phyloP scores from a whole-genome alignment of 441 rosid species.

The Pelargonium australe region DNA sequence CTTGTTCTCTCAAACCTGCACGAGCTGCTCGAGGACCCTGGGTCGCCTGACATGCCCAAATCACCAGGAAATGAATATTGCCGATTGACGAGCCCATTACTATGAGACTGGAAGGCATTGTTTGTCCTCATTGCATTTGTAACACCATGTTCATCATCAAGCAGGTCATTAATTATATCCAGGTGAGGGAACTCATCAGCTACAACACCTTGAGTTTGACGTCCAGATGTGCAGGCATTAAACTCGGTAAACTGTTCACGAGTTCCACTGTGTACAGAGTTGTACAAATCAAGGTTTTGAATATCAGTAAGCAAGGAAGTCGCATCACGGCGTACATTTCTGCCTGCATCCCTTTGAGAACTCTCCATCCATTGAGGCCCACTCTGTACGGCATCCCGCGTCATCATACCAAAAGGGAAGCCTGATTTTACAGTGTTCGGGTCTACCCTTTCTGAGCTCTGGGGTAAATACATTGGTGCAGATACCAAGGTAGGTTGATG shows the following conservation, averaged over 20 bases:
- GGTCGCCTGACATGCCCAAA: constrained; percentile 40
- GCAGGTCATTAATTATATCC: constrained; percentile 85
- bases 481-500: constrained; percentile 43
- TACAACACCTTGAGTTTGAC: constrained; percentile 40
- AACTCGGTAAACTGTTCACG: constrained; percentile 33
- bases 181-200: constrained; percentile 90
- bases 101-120: constrained; percentile 29
- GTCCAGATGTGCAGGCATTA: constrained; percentile 43
- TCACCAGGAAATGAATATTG: constrained; percentile 52
- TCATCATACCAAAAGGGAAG: constrained; percentile 43
- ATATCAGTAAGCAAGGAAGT: constrained; percentile 27
- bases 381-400: constrained; percentile 39
- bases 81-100: constrained; percentile 34
- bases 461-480: constrained; percentile 38
- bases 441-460: constrained; percentile 40
- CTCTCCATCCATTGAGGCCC: constrained; percentile 58
- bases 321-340: constrained; percentile 29
- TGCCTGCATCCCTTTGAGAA: constrained; percentile 33
- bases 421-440: constrained; percentile 40
- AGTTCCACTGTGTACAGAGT: constrained; percentile 22
- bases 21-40: constrained; percentile 36
- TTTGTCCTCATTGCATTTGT: constrained; percentile 35
- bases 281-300: constrained; percentile 31
- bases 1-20: constrained; percentile 56
- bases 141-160: constrained; percentile 65